Base-by-base conservation (phyloP, 2,329 filamentous ascomycete species). In the Aspergillus texensis region DNA sequence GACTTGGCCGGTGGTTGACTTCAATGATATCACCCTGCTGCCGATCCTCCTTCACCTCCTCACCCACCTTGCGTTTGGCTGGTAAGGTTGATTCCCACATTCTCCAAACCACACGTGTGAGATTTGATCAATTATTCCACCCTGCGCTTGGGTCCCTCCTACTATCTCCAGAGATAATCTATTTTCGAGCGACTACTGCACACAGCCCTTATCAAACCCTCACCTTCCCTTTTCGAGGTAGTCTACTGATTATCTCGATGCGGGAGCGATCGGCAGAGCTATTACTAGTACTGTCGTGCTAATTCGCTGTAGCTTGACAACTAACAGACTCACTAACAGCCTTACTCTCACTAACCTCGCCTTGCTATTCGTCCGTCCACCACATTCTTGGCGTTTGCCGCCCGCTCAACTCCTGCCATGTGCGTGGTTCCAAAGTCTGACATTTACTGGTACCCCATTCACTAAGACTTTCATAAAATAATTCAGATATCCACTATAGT, bases 1-100 rank as follows among this genome's bases (percentile, higher is more conserved):
- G 71, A 73, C 70, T 28, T 43, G 30, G 10, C 30, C 41, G 32
- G 6, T 4, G 19, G 30, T 24, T n/a, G 46, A 32, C 39, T 24
- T 32, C 21, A 39, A 66, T 68, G 67, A 69, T 64, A 68, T 68
- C 67, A 63, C 65, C 56, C 26, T 60, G 19, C 48, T 36, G n/a
- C 43, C 46, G 41, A 63, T 39, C 58, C 54, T 50, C 24, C 45
- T 45, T 36, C 41, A 28, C 16, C 30, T 16, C 30, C 19, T 57
- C 43, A 32, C 53, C 28, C n/a, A 36, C 61, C 61, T 63, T 63
- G 57, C 61, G 43, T 62, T 41, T 60, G 41, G 45, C 50, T 53
- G 48, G 26, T 55, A 41, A 41, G 39, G 39, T 41, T 41, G 8
- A 14, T 41, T 41, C 39, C 39, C 39, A 41, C 50, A 34, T 26